Evolutionary conservation across 129 eudicot genomes (phyloP).

Genomic region (Kitagawia praeruptora): DNA sequence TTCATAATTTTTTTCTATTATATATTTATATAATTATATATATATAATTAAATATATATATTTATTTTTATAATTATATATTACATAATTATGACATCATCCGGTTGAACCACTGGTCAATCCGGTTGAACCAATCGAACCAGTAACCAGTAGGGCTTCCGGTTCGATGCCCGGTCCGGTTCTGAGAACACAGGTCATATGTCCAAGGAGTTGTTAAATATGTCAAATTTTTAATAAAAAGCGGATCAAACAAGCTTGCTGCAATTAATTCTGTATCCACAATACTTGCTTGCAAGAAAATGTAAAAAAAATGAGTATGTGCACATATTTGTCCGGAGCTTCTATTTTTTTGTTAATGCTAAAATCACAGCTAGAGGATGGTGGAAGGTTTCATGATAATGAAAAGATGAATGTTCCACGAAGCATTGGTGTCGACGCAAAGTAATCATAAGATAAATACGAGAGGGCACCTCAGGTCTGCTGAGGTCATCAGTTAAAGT

Average conservation of each 20-base stretch:
- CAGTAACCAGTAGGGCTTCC: too few relatives aligned
- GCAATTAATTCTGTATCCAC: neutral
- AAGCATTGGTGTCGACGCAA: neutral
- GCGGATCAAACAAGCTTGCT: neutral
- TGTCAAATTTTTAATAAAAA: neutral
- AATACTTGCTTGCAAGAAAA: neutral
- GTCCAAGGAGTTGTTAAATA: neutral
- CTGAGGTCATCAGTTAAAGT: slow-evolving; percentile 58
- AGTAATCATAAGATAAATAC: neutral
- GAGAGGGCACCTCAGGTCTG: slow-evolving; percentile 47
- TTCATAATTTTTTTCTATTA: too few relatives aligned
- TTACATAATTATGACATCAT: too few relatives aligned
- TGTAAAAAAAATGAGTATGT: too few relatives aligned
- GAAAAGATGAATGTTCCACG: neutral
- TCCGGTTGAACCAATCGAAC: too few relatives aligned
- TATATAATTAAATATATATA: too few relatives aligned
- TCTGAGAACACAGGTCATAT: too few relatives aligned
- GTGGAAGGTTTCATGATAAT: neutral
- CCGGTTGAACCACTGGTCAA: too few relatives aligned
- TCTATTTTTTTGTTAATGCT: neutral
- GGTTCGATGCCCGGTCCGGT: too few relatives aligned
- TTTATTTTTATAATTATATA: too few relatives aligned
- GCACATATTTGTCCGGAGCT: neutral
- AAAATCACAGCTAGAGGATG: neutral
- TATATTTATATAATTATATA: too few relatives aligned